Percentiles rank a stretch among this genome's conserved stretches.
These are phyloP conservation scores for Cryptococcus wingfieldii DNA, from an alignment of 1,284 basidiomycete species.

Conservation along the genomic window DNA sequence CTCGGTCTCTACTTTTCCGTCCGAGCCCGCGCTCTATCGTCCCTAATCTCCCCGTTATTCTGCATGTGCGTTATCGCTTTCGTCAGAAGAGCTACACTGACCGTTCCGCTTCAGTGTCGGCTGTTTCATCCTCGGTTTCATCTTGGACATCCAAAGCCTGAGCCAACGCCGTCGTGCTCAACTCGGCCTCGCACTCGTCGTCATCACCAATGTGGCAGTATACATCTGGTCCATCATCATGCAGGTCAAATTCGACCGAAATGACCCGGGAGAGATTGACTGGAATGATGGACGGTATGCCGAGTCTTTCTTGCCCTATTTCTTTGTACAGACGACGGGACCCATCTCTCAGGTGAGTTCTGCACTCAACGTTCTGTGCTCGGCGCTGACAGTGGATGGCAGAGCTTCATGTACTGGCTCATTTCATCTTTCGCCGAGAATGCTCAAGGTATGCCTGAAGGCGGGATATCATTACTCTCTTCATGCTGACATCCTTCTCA, in stretches of 20 bases:
- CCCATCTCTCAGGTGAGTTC: constrained; percentile 7
- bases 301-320: constrained; percentile 25
- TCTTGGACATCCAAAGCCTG: constrained; percentile 22
- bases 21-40: constrained; percentile 24
- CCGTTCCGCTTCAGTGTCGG: constrained; percentile 12
- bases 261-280: constrained; percentile 20
- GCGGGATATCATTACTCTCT: background rate
- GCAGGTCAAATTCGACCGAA: constrained; percentile 15
- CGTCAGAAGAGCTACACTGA: background rate
- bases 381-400: background rate
- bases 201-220: constrained; percentile 15
- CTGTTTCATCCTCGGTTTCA: constrained; percentile 26
- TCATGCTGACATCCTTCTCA: background rate
- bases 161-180: constrained; percentile 24
- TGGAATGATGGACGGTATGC: constrained; percentile 20
- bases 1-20: constrained; percentile 23
- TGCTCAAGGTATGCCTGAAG: constrained; percentile 10
- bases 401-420: constrained; percentile 33
- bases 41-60: constrained; percentile 24
- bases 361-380: no score
- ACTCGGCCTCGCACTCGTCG: constrained; percentile 20
- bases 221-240: constrained; percentile 28
- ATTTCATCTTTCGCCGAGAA: constrained; percentile 26
- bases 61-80: constrained; percentile 20
- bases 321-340: constrained; percentile 28